Percentiles rank a stretch among this genome's conserved stretches.
Conservation (phyloP, 106 monocot genomes). For the Dendrobium nobile region DNA sequence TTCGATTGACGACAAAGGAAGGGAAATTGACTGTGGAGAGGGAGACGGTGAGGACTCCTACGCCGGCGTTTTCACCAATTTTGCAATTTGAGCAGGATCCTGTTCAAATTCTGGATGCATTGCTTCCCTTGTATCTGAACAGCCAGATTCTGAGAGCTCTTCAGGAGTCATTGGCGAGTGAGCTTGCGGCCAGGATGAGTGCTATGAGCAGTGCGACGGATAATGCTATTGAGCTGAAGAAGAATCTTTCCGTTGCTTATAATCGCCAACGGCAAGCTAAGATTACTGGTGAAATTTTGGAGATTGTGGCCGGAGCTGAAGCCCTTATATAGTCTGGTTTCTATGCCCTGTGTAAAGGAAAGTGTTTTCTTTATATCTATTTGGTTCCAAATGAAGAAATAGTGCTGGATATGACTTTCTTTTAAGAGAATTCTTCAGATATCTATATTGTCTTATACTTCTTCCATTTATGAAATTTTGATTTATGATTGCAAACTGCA, state of each 20-base stretch:
- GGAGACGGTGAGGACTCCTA: conserved; percentile 53
- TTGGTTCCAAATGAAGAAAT: too few relatives aligned
- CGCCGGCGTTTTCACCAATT: conserved; percentile 67
- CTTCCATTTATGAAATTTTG: too few relatives aligned
- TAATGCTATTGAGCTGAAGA: conserved; percentile 68
- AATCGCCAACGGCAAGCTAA: conserved; percentile 85
- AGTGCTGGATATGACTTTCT: too few relatives aligned
- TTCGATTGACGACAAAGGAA: conserved; percentile 86
- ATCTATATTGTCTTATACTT: too few relatives aligned
- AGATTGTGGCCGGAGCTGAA: conserved; percentile 85
- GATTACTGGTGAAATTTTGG: conserved; percentile 90
- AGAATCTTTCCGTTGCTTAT: conserved; percentile 45
- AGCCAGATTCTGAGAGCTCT: conserved; percentile 83
- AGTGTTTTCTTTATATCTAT: neutral
- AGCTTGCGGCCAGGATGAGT: conserved; percentile 87
- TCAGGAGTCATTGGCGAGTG: conserved; percentile 91
- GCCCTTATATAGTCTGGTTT: conserved; percentile 26
- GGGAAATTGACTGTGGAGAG: conserved; percentile 83
- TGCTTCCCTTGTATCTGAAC: conserved; percentile 90
- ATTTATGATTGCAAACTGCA: too few relatives aligned
- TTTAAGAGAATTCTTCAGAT: too few relatives aligned
- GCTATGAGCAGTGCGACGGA: conserved; percentile 92
- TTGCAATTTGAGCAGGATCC: conserved; percentile 97
- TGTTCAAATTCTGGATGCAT: conserved; percentile 84
- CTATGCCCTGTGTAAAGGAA: neutral